Base-by-base conservation (phyloP, 805 yeast genomes). In the Pichia thaimueangensis region DNA sequence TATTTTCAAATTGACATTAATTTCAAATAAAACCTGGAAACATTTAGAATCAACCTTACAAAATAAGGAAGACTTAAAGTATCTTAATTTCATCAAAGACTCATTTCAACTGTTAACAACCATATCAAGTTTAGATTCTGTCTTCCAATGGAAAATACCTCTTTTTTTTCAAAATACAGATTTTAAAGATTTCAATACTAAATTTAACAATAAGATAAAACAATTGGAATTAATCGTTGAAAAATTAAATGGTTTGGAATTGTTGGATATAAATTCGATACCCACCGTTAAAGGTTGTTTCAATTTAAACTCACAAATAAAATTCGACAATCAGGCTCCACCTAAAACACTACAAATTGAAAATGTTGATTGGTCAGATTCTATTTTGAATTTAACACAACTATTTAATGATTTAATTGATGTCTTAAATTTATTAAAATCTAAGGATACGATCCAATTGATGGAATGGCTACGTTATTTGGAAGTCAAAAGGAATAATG, bases 261-360 rank as follows among this genome's bases (percentile, higher is more conserved):
- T 31, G 13, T 1, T 34, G 10, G 27, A 34, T 15, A 9, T 48
- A 6, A 45, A 42, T n/a, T 23, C 31, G 1, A 9, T 42, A 16
- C 24, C 25, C 7, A 28, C 35, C 12, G 49, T 47, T 11, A 13
- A 25, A 19, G 70, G 71, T 3, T 68, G 71, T 39, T 73, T 73
- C 50, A 67, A 74, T 3, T 57, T 58, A 47, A 71, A 71, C 2
- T 66, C 73, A 27, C 81, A 76, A 48, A 73, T 65, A 35, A 58
- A 69, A 37, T 57, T 67, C 3, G 70, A 71, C 38, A 75, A 75
- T 50, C 65, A 66, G 40, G 59, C 72, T n/a, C 81, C 82, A 11
- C 75, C 52, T 22, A 54, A 48, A 51, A 49, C 35, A 50, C 55
- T 48, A 56, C 62, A 49, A 53, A 58, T 47, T 30, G 54, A 33